These are phyloP conservation scores for Termitomyces sp. DNA, from an alignment of 768 basidiomycete species.

Conservation along the genomic window DNA sequence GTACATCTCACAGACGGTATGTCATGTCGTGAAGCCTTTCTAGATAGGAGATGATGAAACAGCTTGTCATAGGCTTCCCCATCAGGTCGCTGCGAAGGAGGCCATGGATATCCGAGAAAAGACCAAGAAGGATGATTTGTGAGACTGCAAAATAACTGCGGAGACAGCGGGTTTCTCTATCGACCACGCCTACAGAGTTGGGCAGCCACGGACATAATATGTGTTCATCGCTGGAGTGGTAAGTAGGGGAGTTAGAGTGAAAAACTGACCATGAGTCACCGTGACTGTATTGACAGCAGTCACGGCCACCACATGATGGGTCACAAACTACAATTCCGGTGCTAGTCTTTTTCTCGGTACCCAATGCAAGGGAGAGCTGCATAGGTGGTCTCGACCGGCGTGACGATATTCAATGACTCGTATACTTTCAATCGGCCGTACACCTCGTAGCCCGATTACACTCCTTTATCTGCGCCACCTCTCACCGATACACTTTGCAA, in stretches of 20 bases:
- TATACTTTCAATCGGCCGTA: slow-evolving; percentile 2
- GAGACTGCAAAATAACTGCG: neutral
- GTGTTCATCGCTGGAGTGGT: neutral
- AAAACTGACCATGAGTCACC: neutral
- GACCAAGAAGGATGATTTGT: neutral
- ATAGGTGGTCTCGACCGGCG: slow-evolving; percentile 5
- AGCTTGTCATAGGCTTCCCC: slow-evolving; percentile 1
- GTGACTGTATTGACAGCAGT: neutral
- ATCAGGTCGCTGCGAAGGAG: slow-evolving; percentile 1
- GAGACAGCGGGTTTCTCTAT: neutral
- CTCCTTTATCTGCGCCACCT: slow-evolving; percentile 17
- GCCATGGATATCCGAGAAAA: neutral
- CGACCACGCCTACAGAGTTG: neutral
- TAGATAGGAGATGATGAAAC: slow-evolving; percentile 6
- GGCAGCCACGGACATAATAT: neutral
- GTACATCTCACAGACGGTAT: neutral
- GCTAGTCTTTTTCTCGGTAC: neutral
- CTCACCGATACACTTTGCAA: slow-evolving; percentile 11
- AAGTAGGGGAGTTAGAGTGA: neutral
- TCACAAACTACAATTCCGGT: neutral
- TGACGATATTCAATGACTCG: slow-evolving; percentile 5
- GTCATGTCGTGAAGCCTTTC: neutral
- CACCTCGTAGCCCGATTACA: neutral
- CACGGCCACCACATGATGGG: slow-evolving; percentile 12
- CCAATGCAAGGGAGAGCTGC: slow-evolving; percentile 6